Conservation (phyloP, 2,329 filamentous ascomycete species). For the Alternaria sp. region DNA sequence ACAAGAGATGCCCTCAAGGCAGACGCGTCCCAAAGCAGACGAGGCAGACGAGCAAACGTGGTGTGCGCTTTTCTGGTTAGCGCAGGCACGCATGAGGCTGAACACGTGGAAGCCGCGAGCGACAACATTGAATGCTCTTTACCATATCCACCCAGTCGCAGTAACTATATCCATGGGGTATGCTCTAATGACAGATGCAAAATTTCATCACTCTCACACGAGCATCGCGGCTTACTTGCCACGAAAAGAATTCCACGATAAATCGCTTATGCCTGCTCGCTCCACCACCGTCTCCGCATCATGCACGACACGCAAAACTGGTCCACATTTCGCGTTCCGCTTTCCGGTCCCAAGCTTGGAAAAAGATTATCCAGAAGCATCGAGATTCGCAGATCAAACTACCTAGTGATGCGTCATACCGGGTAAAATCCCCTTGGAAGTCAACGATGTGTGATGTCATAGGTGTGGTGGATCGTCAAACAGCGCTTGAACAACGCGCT, state of each 20-base stretch:
- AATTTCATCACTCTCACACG: neutral
- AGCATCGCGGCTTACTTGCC: neutral
- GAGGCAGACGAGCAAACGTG: constrained; percentile 1
- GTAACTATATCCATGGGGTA: neutral
- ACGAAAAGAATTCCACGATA: neutral
- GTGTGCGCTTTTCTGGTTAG: constrained; percentile 2
- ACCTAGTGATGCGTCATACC: neutral
- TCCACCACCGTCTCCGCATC: constrained; percentile 2
- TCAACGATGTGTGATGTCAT: neutral
- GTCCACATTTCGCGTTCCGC: neutral
- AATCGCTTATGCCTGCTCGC: constrained; percentile 2
- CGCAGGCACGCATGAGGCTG: constrained; percentile 1
- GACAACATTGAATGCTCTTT: neutral
- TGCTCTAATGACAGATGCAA: neutral
- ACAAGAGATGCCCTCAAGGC: constrained; percentile 2
- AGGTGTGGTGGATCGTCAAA: neutral
- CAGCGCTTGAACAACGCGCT: neutral
- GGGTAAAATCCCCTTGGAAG: neutral
- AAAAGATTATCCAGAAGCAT: neutral
- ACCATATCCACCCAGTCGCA: neutral
- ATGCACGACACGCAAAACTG: constrained; percentile 5
- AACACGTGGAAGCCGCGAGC: neutral
- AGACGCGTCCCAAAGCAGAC: constrained; percentile 4
- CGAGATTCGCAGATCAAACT: neutral
- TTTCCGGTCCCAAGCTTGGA: neutral